Evolutionary conservation across 148 eudicot species (phyloP), one percentile per base, ranked within the genome.

Genomic region (Gaultheria prostrata): DNA sequence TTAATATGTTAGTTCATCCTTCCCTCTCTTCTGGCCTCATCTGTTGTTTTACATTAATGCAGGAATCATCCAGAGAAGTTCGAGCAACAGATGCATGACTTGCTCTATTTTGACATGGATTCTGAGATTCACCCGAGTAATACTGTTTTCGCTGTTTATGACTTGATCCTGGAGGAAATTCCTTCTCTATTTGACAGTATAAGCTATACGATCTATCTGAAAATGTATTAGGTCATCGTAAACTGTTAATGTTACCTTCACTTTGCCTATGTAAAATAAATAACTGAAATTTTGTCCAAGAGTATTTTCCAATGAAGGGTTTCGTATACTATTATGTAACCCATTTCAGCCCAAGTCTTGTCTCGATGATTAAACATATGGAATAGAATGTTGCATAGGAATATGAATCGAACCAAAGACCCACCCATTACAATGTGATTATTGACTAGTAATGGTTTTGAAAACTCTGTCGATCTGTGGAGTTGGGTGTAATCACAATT

Each of bases 31-130:
- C 48, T 7, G 0, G 48, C 53, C 54, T 75, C 54, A 75, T 75
- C 21, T 46, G 61, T 12, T 17, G 53, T 15, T 12, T 26, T 45
- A 70, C 46, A 67, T 45, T 32, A 74, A 77, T 77, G 83, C 90
- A 92, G 94, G 88, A 92, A 89, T 73, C 86, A 85, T 84, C 78
- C 83, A 39, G 89, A 88, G 77, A 92, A 86, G 80, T 61, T 81
- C 33, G 92, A 90, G 84, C 82, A 80, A 54, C 80, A 87, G 45
- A 80, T 85, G 86, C 83, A 80, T 59, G 65, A 83, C 65, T 82
- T 88, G 50, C 32, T 74, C 80, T 83, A 84, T 83, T 65, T 83
- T 76, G 88, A 85, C n/a, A 48, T 85, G 82, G 89, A 88, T 83
- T 86, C 82, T 49, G 87, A 84, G 15, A 80, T 77, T 79, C 83